Conservation (phyloP, 352 stramenopile genomes). For the Lagenidium giganteum region DNA sequence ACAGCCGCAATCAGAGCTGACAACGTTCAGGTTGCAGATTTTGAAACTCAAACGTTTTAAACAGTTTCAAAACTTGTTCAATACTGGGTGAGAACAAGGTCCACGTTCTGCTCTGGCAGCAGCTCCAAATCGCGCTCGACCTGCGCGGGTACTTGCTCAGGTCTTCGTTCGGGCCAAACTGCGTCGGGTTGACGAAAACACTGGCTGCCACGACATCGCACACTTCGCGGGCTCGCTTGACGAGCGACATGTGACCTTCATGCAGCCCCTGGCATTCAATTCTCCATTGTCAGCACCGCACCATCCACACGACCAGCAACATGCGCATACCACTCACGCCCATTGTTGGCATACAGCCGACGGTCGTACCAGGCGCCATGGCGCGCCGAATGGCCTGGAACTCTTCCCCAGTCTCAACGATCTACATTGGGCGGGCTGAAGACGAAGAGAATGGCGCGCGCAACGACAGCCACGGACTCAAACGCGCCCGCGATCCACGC, state of each 20-base stretch:
- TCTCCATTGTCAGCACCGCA: no score
- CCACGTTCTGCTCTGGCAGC: conserved; percentile 75
- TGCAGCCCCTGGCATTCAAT: conserved; percentile 94
- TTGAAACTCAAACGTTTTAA: no score
- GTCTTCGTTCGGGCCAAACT: conserved; percentile 97
- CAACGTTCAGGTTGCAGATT: no score
- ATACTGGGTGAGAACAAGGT: conserved; percentile 89
- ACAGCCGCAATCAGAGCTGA: no score
- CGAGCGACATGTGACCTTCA: conserved; percentile 87
- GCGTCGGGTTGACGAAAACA: conserved; percentile 98
- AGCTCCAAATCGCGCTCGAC: conserved; percentile 89
- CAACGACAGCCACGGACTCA: no score
- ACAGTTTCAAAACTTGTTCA: no score
- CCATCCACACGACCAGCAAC: background rate
- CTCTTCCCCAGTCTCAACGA: no score
- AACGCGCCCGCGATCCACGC: no score
- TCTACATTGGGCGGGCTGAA: no score
- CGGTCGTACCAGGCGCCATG: conserved; percentile 29
- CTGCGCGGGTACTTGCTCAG: conserved; percentile 95
- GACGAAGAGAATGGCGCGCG: no score
- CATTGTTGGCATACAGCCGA: conserved; percentile 99
- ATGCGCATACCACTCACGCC: conserved; percentile 58
- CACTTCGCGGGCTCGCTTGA: conserved; percentile 71
- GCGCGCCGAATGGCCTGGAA: conserved; percentile 20
- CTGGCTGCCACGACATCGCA: conserved; percentile 93